These are phyloP conservation scores for Naganishia sp. DNA, from an alignment of 1,284 basidiomycete genomes.

Conservation along the genomic window DNA sequence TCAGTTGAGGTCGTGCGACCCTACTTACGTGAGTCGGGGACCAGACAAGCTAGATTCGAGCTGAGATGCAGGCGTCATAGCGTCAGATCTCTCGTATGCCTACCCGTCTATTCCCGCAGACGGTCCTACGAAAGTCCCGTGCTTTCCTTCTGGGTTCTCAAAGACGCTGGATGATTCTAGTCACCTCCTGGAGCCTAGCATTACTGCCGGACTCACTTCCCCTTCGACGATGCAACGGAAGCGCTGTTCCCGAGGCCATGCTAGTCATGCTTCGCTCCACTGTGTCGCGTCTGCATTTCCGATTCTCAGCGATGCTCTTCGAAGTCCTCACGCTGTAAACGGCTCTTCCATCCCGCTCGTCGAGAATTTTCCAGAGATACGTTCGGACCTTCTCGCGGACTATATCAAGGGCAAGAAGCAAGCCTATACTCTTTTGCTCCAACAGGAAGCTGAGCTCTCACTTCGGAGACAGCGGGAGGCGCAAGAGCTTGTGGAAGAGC, in stretches of 20 bases:
- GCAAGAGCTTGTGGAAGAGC: neutral
- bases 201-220: neutral
- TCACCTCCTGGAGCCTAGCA: too few relatives aligned
- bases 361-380: neutral
- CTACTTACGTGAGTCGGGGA: neutral
- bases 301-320: neutral
- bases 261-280: neutral
- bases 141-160: neutral
- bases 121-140: neutral
- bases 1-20: neutral
- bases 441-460: neutral
- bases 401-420: constrained; percentile 15
- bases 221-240: neutral
- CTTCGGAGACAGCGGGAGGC: neutral
- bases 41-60: neutral
- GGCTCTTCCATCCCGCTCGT: neutral
- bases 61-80: neutral
- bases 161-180: too few relatives aligned
- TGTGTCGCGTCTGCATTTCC: neutral
- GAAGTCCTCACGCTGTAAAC: neutral
- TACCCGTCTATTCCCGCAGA: neutral
- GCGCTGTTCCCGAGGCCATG: neutral
- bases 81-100: neutral
- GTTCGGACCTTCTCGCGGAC: neutral
- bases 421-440: neutral